Percentiles rank a stretch among this genome's conserved stretches.
phyloP scores from a whole-genome alignment of 1,139 yeast species.

The Diutina catenulata region DNA sequence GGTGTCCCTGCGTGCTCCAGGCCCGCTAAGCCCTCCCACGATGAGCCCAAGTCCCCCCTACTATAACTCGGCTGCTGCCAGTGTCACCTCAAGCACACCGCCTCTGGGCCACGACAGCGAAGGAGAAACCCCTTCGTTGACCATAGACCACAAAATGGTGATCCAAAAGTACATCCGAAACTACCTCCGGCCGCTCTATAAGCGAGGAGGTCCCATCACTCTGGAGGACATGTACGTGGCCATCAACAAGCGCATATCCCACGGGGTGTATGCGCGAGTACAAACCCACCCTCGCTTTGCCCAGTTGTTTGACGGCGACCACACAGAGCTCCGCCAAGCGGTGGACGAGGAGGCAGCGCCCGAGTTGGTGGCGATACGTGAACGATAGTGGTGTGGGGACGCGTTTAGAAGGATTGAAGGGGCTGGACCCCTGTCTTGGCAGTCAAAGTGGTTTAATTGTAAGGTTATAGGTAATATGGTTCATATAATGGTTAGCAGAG shows the following conservation, averaged over 20 bases:
- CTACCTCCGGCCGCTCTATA: constrained; percentile 36
- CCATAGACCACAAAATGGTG: constrained; percentile 32
- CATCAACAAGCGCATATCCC: constrained; percentile 27
- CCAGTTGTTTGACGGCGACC: constrained; percentile 12
- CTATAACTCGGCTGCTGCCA: background rate
- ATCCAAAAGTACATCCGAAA: constrained; percentile 45
- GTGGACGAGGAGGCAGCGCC: constrained; percentile 15
- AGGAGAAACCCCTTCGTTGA: constrained; percentile 12
- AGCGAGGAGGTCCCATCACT: constrained; percentile 13
- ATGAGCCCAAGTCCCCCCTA: constrained; percentile 3
- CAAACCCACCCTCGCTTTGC: constrained; percentile 7
- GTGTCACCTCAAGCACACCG: too few species aligned
- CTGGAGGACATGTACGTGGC: constrained; percentile 23
- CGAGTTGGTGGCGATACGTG: too few species aligned
- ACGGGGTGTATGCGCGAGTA: constrained; percentile 28
- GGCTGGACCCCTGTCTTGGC: too few species aligned
- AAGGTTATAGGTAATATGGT: too few species aligned
- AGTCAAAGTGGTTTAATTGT: too few species aligned
- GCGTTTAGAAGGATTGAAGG: too few species aligned
- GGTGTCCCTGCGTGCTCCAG: background rate
- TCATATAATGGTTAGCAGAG: too few species aligned
- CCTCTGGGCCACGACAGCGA: constrained; percentile 9
- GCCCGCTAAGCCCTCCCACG: background rate
- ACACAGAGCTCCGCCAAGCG: constrained; percentile 12
- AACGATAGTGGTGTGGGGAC: too few species aligned